Evolutionary conservation across 2,329 filamentous ascomycete genomes (phyloP).

Genomic region (Plectosphaerella cucumerina): DNA sequence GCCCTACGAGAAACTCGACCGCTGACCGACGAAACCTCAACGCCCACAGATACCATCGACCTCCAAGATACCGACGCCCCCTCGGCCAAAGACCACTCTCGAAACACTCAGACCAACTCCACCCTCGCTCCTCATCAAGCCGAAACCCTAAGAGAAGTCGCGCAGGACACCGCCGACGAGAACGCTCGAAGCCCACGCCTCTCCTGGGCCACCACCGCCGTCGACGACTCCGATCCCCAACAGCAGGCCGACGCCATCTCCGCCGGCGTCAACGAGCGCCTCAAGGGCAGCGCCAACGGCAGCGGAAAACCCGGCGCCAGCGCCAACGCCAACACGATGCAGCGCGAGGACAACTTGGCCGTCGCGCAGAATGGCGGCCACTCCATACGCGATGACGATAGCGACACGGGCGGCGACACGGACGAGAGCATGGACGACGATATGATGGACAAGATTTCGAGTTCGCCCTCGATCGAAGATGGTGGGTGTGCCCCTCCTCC

Average conservation of each 20-base stretch:
- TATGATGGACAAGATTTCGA: constrained; percentile 98
- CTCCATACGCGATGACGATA: constrained; percentile 49
- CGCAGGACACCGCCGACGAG: constrained; percentile 72
- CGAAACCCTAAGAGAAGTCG: constrained; percentile 74
- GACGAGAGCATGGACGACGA: constrained; percentile 82
- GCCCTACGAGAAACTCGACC: not conserved
- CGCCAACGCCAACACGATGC: constrained; percentile 25
- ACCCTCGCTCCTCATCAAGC: constrained; percentile 76
- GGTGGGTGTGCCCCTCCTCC: constrained; percentile 67
- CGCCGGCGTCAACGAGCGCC: constrained; percentile 33
- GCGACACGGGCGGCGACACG: constrained; percentile 63
- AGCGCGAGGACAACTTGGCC: constrained; percentile 51
- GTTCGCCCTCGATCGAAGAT: constrained; percentile 98
- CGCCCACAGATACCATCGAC: constrained; percentile 79
- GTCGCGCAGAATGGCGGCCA: constrained; percentile 58
- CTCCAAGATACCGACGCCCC: constrained; percentile 80
- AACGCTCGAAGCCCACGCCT: constrained; percentile 60
- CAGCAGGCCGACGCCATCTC: constrained; percentile 42
- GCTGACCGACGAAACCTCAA: not conserved
- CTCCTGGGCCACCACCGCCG: constrained; percentile 42
- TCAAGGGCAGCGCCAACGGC: constrained; percentile 23
- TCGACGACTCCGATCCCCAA: constrained; percentile 35
- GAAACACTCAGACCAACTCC: constrained; percentile 39
- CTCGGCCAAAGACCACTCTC: constrained; percentile 76
- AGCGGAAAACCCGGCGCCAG: constrained; percentile 7